Conservation (phyloP, 1,284 basidiomycete genomes). For the Apiotrichum mycotoxinovorans region DNA sequence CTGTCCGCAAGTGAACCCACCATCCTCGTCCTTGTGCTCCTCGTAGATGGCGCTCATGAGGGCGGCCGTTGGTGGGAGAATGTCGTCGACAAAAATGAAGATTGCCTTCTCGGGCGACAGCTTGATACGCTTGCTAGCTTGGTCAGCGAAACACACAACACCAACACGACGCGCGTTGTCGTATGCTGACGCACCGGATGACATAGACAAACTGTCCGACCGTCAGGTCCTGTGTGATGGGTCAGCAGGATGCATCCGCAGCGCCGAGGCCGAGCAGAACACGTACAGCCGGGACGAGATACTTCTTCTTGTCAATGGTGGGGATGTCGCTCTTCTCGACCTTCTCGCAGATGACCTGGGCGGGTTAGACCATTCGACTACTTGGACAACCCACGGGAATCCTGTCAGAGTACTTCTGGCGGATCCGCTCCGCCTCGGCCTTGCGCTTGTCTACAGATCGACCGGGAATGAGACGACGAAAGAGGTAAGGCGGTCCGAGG, state of each 20-base stretch:
- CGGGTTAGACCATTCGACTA: background rate
- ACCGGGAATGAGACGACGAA: no score
- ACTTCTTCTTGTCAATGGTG: conserved; percentile 99
- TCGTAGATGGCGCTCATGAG: conserved; percentile 99
- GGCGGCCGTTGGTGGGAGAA: conserved; percentile 94
- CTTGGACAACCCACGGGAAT: conserved; percentile 75
- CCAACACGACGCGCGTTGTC: background rate
- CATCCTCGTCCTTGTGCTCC: conserved; percentile 76
- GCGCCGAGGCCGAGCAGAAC: no score
- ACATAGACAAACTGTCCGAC: conserved; percentile 99
- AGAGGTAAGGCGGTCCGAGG: no score
- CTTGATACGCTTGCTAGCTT: conserved; percentile 89
- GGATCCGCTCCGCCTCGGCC: conserved; percentile 86
- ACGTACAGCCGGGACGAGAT: conserved; percentile 87
- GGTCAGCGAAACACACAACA: conserved; percentile 5
- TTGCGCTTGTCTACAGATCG: conserved; percentile 83
- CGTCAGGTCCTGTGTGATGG: conserved; percentile 72
- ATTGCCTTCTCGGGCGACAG: conserved; percentile 99
- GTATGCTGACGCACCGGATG: conserved; percentile 58
- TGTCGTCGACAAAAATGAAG: conserved; percentile 98
- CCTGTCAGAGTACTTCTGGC: conserved; percentile 97
- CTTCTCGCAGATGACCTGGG: conserved; percentile 98
- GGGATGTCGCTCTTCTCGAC: conserved; percentile 98
- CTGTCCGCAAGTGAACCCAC: background rate
- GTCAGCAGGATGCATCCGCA: conserved; percentile 4